Percentiles rank a stretch among this genome's conserved stretches.
These are phyloP conservation scores for Ustilago crameri DNA, from an alignment of 1,284 basidiomycete species.

Conservation along the genomic window DNA sequence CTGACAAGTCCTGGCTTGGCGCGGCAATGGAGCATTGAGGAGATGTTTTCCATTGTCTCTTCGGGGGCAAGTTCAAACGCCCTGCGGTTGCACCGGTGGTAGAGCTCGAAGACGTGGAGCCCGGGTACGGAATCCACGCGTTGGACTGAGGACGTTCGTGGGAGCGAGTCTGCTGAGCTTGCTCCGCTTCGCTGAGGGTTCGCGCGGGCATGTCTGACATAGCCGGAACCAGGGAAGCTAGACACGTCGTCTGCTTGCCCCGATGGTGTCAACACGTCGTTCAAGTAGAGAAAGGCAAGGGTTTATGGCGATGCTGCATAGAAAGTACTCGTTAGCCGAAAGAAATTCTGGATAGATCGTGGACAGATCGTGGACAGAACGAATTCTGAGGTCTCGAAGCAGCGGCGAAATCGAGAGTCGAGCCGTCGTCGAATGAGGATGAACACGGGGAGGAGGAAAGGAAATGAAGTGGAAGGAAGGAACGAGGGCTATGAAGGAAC, in stretches of 20 bases:
- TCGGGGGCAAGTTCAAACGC: slow-evolving; percentile 9
- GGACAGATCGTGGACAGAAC: neutral
- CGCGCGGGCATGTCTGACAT: slow-evolving; percentile 35
- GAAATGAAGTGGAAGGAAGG: neutral
- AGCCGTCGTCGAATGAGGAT: neutral
- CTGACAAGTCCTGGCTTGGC: slow-evolving; percentile 10
- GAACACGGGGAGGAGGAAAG: neutral
- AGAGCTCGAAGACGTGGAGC: neutral
- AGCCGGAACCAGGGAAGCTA: slow-evolving; percentile 4
- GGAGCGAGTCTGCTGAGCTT: slow-evolving; percentile 8
- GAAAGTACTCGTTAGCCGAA: neutral
- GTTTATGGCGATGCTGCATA: neutral
- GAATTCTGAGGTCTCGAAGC: neutral
- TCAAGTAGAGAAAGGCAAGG: neutral
- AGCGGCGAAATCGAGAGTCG: neutral
- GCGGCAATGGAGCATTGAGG: neutral
- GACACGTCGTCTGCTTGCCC: neutral
- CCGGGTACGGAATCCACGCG: slow-evolving; percentile 2
- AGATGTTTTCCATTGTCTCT: slow-evolving; percentile 20
- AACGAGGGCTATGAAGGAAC: neutral
- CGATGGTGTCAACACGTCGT: neutral
- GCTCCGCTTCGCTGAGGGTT: slow-evolving; percentile 22
- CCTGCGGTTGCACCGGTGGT: neutral
- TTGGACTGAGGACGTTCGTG: slow-evolving; percentile 2
- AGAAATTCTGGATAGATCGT: too few relatives aligned